A percentile compares a stretch with the other conserved stretches of the same genome.
Evolutionary conservation across 805 yeast genomes (phyloP).

Genomic region (Osmozyma mogii): DNA sequence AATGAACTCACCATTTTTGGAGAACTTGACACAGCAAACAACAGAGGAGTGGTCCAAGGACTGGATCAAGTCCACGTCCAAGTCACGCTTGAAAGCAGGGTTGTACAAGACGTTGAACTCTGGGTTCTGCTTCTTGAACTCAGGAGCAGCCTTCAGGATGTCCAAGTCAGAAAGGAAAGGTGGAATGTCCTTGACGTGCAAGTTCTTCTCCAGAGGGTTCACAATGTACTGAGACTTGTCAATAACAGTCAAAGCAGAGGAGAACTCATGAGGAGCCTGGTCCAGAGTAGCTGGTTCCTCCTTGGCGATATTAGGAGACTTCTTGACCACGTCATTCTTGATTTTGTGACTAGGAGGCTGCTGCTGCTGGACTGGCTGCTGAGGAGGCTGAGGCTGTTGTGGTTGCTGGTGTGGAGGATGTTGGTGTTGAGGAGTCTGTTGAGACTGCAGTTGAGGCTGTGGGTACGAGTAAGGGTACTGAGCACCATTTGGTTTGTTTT

Average conservation of each 20-base stretch:
- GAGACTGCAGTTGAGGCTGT: slow-evolving; percentile 19
- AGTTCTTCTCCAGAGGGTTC: slow-evolving; percentile 36
- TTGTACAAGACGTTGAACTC: slow-evolving; percentile 88
- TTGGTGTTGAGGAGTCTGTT: slow-evolving; percentile 15
- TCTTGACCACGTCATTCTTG: slow-evolving; percentile 6
- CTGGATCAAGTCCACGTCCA: slow-evolving; percentile 84
- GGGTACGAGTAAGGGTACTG: slow-evolving; percentile 28
- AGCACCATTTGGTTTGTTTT: slow-evolving; percentile 32
- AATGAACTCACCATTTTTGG: slow-evolving; percentile 81
- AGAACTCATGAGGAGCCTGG: slow-evolving; percentile 16
- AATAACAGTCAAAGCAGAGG: slow-evolving; percentile 27
- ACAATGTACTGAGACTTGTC: slow-evolving; percentile 37
- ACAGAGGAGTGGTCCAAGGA: slow-evolving; percentile 90
- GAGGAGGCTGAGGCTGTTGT: slow-evolving; percentile 22
- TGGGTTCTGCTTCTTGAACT: slow-evolving; percentile 70
- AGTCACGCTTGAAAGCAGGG: slow-evolving; percentile 58
- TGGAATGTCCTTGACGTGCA: slow-evolving; percentile 68
- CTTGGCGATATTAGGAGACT: slow-evolving; percentile 9
- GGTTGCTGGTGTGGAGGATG: slow-evolving; percentile 17
- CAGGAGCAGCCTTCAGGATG: slow-evolving; percentile 64
- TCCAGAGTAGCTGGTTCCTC: slow-evolving; percentile 8
- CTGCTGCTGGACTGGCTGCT: slow-evolving; percentile 10
- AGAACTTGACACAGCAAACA: slow-evolving; percentile 93
- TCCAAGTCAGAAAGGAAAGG: slow-evolving; percentile 78
- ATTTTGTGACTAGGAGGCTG: slow-evolving; percentile 8